Percentiles rank a stretch among this genome's conserved stretches.
Conservation (phyloP, 305 asterid species). For the Ajuga reptans region DNA sequence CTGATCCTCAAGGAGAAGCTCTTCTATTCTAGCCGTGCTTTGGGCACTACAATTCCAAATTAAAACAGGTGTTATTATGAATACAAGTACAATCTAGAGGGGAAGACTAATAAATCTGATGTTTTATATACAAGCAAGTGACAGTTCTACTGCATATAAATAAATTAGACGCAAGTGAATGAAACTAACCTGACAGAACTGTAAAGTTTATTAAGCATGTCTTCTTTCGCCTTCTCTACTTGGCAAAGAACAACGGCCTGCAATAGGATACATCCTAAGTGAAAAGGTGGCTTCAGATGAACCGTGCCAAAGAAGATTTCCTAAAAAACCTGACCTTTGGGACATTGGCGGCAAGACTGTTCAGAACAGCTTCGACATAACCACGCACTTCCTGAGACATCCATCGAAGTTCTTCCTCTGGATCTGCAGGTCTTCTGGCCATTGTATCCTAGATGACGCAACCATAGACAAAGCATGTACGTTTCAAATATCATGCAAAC, state of each 20-base stretch:
- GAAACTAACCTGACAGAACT: constrained; percentile 73
- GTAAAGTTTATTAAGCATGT: constrained; percentile 92
- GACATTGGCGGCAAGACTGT: constrained; percentile 98
- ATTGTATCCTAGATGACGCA: constrained; percentile 65
- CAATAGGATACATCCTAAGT: constrained; percentile 23
- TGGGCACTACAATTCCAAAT: constrained; percentile 46
- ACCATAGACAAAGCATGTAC: neutral
- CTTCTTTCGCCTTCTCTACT: constrained; percentile 99
- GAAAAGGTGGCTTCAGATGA: constrained; percentile 17
- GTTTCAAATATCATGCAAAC: neutral
- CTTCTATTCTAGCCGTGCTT: constrained; percentile 82
- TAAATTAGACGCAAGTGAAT: neutral
- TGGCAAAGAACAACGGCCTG: constrained; percentile 99
- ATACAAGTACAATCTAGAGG: neutral
- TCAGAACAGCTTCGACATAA: constrained; percentile 96
- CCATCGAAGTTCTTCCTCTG: constrained; percentile 99
- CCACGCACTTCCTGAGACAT: constrained; percentile 99
- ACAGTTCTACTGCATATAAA: neutral
- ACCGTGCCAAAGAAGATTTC: neutral
- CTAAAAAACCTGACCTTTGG: constrained; percentile 54
- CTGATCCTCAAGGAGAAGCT: constrained; percentile 91
- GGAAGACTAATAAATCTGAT: neutral
- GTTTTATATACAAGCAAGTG: constrained; percentile 4
- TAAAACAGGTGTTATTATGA: constrained; percentile 1
- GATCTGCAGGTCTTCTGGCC: constrained; percentile 93